Conservation (phyloP, 768 basidiomycete genomes). For the Hebeloma cylindrosporum region DNA sequence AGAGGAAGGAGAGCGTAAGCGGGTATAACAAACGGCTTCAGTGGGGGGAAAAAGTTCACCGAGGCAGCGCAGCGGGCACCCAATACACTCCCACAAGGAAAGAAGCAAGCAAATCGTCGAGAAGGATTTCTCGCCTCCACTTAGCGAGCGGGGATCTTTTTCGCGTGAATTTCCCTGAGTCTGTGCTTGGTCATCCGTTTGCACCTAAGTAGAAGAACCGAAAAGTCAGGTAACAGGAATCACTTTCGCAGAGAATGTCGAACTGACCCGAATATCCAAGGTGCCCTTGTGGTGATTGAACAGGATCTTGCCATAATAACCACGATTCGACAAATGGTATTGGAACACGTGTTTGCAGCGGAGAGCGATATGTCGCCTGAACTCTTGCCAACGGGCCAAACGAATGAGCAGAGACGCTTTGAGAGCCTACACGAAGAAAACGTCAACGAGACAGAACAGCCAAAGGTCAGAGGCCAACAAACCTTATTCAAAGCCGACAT, state of each 20-base stretch:
- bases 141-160: conserved; percentile 83
- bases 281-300: conserved; percentile 73
- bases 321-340: conserved; percentile 79
- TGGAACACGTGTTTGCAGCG: conserved; percentile 84
- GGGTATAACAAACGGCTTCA: conserved; percentile 1
- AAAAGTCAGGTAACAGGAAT: not conserved
- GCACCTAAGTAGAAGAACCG: conserved; percentile 46
- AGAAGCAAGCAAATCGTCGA: conserved; percentile 92
- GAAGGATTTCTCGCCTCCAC: conserved; percentile 96
- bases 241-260: not conserved
- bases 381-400: conserved; percentile 77
- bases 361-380: conserved; percentile 85
- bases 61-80: conserved; percentile 90
- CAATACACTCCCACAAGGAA: conserved; percentile 95
- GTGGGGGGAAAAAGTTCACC: conserved; percentile 42
- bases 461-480: conserved; percentile 8
- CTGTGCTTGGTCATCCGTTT: conserved; percentile 76
- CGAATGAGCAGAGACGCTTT: conserved; percentile 65
- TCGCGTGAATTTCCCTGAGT: conserved; percentile 64
- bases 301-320: conserved; percentile 85
- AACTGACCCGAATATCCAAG: conserved; percentile 59
- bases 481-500: conserved; percentile 70
- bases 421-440: conserved; percentile 49
- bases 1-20: not conserved
- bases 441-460: conserved; percentile 1